A percentile compares a stretch with the other conserved stretches of the same genome.
Evolutionary conservation across 306 rosid genomes (phyloP).

Genomic region (Betula pendula): DNA sequence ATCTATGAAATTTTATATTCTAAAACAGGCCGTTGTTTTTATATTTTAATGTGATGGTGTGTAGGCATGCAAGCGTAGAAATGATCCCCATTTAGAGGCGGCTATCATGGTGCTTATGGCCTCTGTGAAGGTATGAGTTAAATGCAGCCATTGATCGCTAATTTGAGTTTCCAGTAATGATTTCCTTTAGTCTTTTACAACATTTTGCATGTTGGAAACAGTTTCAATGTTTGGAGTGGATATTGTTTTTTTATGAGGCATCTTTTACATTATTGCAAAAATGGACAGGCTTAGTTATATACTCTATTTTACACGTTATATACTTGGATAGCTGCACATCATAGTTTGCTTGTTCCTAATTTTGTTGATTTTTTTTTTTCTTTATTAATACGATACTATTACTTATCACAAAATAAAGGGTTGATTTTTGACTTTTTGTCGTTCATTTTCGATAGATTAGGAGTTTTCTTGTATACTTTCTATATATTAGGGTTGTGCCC

Average conservation of each 20-base stretch:
- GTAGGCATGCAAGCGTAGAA: conserved; percentile 54
- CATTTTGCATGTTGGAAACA: neutral
- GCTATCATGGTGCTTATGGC: conserved; percentile 75
- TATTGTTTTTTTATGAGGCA: neutral
- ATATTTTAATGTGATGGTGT: conserved; percentile 3
- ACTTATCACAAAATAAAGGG: no score
- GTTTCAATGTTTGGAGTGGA: neutral
- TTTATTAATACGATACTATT: no score
- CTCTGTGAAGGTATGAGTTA: conserved; percentile 60
- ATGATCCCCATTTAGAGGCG: conserved; percentile 37
- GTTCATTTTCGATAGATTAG: no score
- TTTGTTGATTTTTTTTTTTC: no score
- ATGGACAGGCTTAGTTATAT: neutral
- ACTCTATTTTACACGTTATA: no score
- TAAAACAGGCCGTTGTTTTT: neutral
- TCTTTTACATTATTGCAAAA: neutral
- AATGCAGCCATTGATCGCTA: conserved; percentile 3
- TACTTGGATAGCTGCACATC: no score
- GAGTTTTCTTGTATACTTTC: no score
- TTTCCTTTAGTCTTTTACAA: neutral
- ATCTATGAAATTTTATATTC: neutral
- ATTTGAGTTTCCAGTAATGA: conserved; percentile 3
- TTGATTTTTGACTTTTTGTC: no score
- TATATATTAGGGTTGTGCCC: no score
- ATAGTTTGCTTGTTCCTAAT: no score